phyloP scores from a whole-genome alignment of 306 rosid species.

The Arachis stenosperma region DNA sequence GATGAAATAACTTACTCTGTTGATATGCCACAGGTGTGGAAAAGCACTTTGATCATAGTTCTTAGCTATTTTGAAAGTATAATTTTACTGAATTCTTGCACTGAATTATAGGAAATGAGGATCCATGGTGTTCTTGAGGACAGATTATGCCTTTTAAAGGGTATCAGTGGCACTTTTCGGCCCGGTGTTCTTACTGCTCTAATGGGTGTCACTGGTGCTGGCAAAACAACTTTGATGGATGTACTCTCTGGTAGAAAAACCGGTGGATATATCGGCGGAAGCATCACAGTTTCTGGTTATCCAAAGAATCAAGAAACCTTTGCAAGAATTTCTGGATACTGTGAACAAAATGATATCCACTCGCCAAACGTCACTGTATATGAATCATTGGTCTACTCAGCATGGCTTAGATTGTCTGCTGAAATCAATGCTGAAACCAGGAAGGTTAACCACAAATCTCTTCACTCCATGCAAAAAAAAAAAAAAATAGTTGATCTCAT shows the following conservation, averaged over 20 bases:
- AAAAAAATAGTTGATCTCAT: background rate
- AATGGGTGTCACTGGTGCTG: constrained; percentile 91
- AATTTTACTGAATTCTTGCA: background rate
- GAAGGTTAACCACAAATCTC: constrained; percentile 41
- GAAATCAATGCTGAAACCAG: constrained; percentile 49
- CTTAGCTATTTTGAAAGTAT: background rate
- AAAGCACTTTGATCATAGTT: background rate
- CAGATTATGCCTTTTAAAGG: constrained; percentile 61
- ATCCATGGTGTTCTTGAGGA: constrained; percentile 59
- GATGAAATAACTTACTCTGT: constrained; percentile 50
- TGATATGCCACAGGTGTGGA: constrained; percentile 50
- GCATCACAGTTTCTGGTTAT: constrained; percentile 68
- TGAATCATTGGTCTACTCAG: constrained; percentile 62
- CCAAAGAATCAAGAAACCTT: constrained; percentile 83
- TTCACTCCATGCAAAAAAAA: background rate
- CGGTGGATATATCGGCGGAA: constrained; percentile 75
- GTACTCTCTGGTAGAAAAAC: constrained; percentile 86
- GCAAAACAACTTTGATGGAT: constrained; percentile 90
- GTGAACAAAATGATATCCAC: constrained; percentile 84
- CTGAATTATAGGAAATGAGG: constrained; percentile 66
- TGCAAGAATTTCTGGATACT: constrained; percentile 83
- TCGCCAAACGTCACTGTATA: constrained; percentile 63
- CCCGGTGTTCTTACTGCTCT: constrained; percentile 91
- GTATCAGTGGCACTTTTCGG: constrained; percentile 74
- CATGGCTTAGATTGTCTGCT: constrained; percentile 55